Conservation (phyloP, 306 rosid species). For the Cicer arietinum region DNA sequence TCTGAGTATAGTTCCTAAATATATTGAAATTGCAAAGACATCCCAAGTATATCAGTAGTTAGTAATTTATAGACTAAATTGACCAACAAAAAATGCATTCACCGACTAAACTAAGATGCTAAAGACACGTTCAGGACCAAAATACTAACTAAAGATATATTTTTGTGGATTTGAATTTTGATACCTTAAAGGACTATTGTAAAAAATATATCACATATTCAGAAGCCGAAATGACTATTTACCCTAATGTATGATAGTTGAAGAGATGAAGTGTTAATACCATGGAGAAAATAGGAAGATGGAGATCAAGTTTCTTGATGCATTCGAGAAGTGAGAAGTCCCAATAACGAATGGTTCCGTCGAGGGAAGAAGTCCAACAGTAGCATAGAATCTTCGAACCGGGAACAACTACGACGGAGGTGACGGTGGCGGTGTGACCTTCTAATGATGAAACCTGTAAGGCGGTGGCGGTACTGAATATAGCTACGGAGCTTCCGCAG, state of each 20-base stretch:
- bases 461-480: constrained; percentile 81
- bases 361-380: constrained; percentile 88
- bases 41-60: too few species aligned
- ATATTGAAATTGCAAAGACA: too few species aligned
- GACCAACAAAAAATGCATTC: too few species aligned
- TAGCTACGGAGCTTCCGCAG: constrained; percentile 64
- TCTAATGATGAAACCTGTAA: constrained; percentile 63
- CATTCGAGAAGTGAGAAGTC: constrained; percentile 72
- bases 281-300: constrained; percentile 74
- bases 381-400: constrained; percentile 52
- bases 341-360: constrained; percentile 88
- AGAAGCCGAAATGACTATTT: too few species aligned
- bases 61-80: too few species aligned
- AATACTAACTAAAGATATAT: too few species aligned
- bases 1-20: too few species aligned
- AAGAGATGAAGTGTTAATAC: constrained; percentile 33
- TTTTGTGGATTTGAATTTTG: too few species aligned
- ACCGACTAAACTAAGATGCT: too few species aligned
- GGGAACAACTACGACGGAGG: constrained; percentile 74
- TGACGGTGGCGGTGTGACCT: constrained; percentile 73
- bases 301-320: constrained; percentile 60
- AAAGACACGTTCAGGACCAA: too few species aligned
- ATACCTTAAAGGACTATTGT: too few species aligned
- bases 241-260: background rate
- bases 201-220: too few species aligned